Base-by-base conservation (phyloP, 305 asterid species). In the Coffea humblotiana region DNA sequence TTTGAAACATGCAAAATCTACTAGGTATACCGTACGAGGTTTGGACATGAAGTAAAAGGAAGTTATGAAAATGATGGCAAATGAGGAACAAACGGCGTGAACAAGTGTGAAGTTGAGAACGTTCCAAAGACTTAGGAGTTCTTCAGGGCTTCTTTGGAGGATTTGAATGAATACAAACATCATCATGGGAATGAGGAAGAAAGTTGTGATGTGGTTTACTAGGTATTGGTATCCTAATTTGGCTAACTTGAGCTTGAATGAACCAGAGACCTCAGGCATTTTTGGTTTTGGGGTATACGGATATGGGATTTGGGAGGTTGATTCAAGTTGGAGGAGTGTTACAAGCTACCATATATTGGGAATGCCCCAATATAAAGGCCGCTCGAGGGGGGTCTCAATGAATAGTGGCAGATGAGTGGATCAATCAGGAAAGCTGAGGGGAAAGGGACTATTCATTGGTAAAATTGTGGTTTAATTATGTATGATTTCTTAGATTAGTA, bases 1-100 rank as follows among this genome's bases (percentile, higher is more conserved):
- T 47, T 92, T 92, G 89, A 88, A 93, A 75, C 98, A 92, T 6
- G 96, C 83, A 70, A 89, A 90, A 65, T 93, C 97, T 0, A 91
- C 94, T 16, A 93, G 84, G 86, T 88, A 93, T 1, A 93, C 82
- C 1, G 95, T 82, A 0, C 98, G 87, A 14, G 98, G 97, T 71
- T 89, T 93, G 14, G 97, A 90, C 91, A 86, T 88, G 91, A 87
- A 86, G 83, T 89, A 93, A 71, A 90, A 86, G 19, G 93, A 87
- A 69, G 83, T 85, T 8, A 83, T 43, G 82, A 88, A 80, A 56
- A 86, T 32, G 77, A 85, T 35, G 15, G 83, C 72, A 32, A 93
- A 89, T 15, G 85, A 73, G 9, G 88, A 85, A 43, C 87, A 85
- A 0, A 93, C 82, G 0, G 88, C 48, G 63, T 87, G 93, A 74